Evolutionary conservation across 108 stramenopile genomes (phyloP).

Genomic region (Cyclotella cryptica): DNA sequence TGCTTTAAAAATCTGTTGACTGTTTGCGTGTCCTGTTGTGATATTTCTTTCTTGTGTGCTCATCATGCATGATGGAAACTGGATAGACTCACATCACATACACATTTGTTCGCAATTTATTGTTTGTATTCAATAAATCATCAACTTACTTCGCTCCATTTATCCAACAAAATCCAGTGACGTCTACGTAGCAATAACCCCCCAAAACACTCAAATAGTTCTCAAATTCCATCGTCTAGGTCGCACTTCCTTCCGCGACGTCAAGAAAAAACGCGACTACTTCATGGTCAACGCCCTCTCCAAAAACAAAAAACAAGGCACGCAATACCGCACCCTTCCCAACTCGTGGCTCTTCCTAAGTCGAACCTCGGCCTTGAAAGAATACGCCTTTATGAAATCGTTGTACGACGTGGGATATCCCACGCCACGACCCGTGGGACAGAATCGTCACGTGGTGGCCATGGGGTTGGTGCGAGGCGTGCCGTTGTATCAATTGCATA

Average conservation of each 20-base stretch:
- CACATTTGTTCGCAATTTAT: too few relatives aligned
- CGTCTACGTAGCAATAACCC: slow-evolving; percentile 79
- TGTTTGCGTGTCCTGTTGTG: too few relatives aligned
- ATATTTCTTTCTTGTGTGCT: too few relatives aligned
- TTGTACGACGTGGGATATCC: slow-evolving; percentile 94
- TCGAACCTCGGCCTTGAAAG: slow-evolving; percentile 92
- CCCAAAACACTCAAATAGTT: slow-evolving; percentile 84
- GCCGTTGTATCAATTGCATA: slow-evolving; percentile 91
- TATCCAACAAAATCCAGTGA: slow-evolving; percentile 43
- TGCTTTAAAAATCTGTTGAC: neutral
- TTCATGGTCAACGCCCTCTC: slow-evolving; percentile 72
- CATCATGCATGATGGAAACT: too few relatives aligned
- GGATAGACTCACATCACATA: too few relatives aligned
- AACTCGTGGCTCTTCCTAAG: slow-evolving; percentile 97
- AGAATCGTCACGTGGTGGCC: slow-evolving; percentile 94
- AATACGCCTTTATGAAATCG: slow-evolving; percentile 98
- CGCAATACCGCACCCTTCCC: slow-evolving; percentile 49
- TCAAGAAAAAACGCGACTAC: slow-evolving; percentile 98
- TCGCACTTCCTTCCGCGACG: slow-evolving; percentile 96
- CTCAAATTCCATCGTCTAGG: slow-evolving; percentile 99
- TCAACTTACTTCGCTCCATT: too few relatives aligned
- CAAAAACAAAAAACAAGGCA: slow-evolving; percentile 56
- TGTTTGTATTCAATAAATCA: too few relatives aligned
- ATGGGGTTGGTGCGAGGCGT: slow-evolving; percentile 91
- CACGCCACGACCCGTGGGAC: slow-evolving; percentile 92